Percentiles rank a stretch among this genome's conserved stretches.
phyloP scores from a whole-genome alignment of 2,329 filamentous ascomycete genomes.

The Cylindrodendrum hubeiense region DNA sequence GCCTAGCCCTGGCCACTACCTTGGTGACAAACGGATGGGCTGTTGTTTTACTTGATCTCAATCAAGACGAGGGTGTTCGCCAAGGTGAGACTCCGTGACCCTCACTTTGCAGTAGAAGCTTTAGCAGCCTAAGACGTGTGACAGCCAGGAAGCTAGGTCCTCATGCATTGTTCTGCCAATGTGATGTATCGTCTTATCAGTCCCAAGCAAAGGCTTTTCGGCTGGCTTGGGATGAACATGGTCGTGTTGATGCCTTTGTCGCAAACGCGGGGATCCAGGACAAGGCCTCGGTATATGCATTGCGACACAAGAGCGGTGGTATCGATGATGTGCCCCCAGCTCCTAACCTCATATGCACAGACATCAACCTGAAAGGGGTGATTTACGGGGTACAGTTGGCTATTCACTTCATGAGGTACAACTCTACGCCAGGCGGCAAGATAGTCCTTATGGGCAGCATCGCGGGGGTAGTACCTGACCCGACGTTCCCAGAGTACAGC shows the following conservation, averaged over 20 bases:
- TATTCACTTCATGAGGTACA: conserved; percentile 6
- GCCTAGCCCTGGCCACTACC: not conserved
- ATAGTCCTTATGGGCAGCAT: not conserved
- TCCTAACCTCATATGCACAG: too few species aligned
- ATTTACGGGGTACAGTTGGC: not conserved
- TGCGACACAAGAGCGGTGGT: not conserved
- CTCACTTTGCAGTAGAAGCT: too few species aligned
- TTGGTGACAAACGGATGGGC: not conserved
- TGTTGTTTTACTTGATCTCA: not conserved
- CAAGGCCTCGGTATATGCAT: not conserved
- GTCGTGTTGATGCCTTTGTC: not conserved
- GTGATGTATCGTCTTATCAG: not conserved
- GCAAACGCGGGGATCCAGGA: not conserved
- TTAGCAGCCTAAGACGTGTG: too few species aligned
- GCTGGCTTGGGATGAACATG: not conserved
- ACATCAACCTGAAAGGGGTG: too few species aligned
- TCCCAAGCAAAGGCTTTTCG: not conserved
- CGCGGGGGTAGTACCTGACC: not conserved
- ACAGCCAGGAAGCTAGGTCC: not conserved
- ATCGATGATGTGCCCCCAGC: too few species aligned
- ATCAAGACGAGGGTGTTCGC: not conserved
- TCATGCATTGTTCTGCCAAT: not conserved
- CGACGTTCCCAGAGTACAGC: conserved; percentile 4
- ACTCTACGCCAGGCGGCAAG: not conserved
- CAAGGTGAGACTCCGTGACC: too few species aligned